phyloP scores from a whole-genome alignment of 2,329 filamentous ascomycete species.

The Phaeosphaeriaceae sp. region DNA sequence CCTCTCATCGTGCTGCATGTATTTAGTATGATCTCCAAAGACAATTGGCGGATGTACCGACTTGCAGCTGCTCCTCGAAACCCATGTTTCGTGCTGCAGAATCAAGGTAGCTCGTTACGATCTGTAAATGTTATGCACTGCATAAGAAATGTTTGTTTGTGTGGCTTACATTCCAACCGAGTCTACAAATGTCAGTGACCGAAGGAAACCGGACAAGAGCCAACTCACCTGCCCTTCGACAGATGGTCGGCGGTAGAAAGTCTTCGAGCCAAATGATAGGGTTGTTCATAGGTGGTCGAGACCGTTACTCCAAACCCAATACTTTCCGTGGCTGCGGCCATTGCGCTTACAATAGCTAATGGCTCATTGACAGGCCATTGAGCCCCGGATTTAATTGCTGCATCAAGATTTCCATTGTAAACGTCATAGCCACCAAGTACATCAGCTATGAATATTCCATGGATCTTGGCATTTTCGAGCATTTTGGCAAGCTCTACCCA shows the following conservation, averaged over 20 bases:
- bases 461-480: slow-evolving; percentile 48
- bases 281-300: slow-evolving; percentile 72
- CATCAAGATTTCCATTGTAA: slow-evolving; percentile 68
- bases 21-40: slow-evolving; percentile 60
- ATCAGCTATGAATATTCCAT: slow-evolving; percentile 52
- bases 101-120: slow-evolving; percentile 73
- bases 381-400: slow-evolving; percentile 66
- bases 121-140: slow-evolving; percentile 42
- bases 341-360: slow-evolving; percentile 66
- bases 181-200: slow-evolving; percentile 14
- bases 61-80: slow-evolving; percentile 57
- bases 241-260: slow-evolving; percentile 72
- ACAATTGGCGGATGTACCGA: slow-evolving; percentile 62
- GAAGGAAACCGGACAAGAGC: neutral
- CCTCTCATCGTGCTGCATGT: slow-evolving; percentile 66
- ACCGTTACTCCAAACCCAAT: slow-evolving; percentile 74
- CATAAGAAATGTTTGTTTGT: too few relatives aligned
- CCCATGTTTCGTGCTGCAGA: slow-evolving; percentile 70
- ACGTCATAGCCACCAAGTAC: slow-evolving; percentile 69
- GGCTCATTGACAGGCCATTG: slow-evolving; percentile 78
- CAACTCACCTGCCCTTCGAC: slow-evolving; percentile 61
- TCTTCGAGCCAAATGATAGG: slow-evolving; percentile 70
- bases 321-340: slow-evolving; percentile 70
- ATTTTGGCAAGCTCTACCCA: slow-evolving; percentile 49
- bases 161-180: slow-evolving; percentile 29